Conservation (phyloP, 139 green algal genomes). For the Chlorella vulgaris region DNA sequence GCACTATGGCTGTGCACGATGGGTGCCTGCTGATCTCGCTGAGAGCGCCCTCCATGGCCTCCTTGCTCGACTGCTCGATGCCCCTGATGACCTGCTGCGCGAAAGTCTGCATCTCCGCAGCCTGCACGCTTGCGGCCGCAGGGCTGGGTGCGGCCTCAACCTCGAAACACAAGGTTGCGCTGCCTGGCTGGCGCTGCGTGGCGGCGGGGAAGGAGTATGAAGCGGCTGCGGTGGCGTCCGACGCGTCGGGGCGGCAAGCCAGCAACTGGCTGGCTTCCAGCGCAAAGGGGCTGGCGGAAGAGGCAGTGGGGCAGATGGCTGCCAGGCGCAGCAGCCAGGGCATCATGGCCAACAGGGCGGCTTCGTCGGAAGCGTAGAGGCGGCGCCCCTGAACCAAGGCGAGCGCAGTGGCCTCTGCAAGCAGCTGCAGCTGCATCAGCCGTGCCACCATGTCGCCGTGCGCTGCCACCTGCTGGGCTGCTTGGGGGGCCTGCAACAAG, state of each 20-base stretch:
- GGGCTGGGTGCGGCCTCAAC: too few species aligned
- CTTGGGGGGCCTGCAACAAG: not conserved
- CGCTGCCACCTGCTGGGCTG: not conserved
- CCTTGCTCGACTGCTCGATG: conserved; percentile 31
- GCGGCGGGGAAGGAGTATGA: too few species aligned
- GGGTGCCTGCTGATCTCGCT: conserved; percentile 6
- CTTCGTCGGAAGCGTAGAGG: not conserved
- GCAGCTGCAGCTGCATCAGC: not conserved
- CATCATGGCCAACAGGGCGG: conserved; percentile 6
- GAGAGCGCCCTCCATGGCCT: conserved; percentile 12
- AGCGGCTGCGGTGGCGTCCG: too few species aligned
- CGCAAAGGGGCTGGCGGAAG: not conserved
- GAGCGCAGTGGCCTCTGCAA: not conserved
- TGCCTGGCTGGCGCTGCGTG: too few species aligned
- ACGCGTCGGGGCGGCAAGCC: not conserved
- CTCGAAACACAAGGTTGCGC: too few species aligned
- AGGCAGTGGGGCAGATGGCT: not conserved
- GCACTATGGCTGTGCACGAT: not conserved
- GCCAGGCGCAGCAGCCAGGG: conserved; percentile 14
- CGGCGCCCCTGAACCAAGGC: not conserved
- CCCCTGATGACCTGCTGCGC: not conserved
- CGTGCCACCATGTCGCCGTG: not conserved
- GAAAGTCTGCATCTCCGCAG: conserved; percentile 5
- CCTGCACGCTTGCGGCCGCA: too few species aligned
- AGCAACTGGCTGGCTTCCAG: not conserved